These are phyloP conservation scores for Gossypium gossypioides DNA, from an alignment of 441 rosid genomes.

Conservation along the genomic window DNA sequence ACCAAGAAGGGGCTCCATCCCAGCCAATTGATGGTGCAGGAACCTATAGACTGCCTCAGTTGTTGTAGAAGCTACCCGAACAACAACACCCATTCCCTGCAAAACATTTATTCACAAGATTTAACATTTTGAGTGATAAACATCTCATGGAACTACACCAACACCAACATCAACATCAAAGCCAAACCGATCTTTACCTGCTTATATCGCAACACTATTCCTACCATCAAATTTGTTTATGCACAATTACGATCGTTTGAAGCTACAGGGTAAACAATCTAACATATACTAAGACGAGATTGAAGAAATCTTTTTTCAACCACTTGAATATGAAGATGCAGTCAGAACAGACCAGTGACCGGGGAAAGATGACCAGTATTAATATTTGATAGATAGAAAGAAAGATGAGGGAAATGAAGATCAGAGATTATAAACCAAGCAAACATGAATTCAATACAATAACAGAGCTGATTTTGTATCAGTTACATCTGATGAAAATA, in stretches of 20 bases:
- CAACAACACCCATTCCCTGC: slow-evolving; percentile 56
- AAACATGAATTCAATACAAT: not conserved
- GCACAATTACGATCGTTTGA: not conserved
- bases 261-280: not conserved
- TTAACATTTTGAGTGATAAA: not conserved
- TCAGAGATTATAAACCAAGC: not conserved
- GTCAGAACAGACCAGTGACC: not conserved
- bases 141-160: not conserved
- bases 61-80: slow-evolving; percentile 64
- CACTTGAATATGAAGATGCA: not conserved
- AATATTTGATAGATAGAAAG: not conserved
- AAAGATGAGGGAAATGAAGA: not conserved
- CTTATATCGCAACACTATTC: not conserved
- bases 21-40: slow-evolving; percentile 49
- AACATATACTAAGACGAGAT: not conserved
- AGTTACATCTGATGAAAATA: slow-evolving; percentile 16
- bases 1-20: slow-evolving; percentile 61
- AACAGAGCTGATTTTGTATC: not conserved
- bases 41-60: slow-evolving; percentile 85
- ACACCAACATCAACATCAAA: not conserved
- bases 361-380: not conserved
- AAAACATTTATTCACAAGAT: not conserved
- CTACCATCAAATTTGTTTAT: not conserved
- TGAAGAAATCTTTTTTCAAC: not conserved
- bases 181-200: not conserved